phyloP scores from a whole-genome alignment of 1,139 yeast species.

The Magnusiomyces sp. region DNA sequence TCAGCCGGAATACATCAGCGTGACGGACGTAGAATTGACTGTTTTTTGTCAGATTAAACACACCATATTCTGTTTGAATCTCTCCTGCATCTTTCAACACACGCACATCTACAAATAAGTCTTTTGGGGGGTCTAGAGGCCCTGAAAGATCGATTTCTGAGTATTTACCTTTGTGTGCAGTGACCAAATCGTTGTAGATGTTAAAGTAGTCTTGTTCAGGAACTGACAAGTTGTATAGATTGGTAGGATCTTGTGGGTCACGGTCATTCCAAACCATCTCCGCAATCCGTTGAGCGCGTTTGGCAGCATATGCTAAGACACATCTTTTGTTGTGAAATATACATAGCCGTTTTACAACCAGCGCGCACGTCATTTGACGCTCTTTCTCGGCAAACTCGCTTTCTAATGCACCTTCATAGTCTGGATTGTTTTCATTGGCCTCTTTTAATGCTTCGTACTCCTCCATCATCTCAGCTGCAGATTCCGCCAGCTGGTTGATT shows the following conservation, averaged over 20 bases:
- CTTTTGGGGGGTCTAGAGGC: conserved; percentile 79
- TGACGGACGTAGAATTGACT: conserved; percentile 92
- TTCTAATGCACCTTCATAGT: conserved; percentile 14
- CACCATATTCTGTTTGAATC: conserved; percentile 95
- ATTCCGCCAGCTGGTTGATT: conserved; percentile 35
- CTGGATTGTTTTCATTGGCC: conserved; percentile 24
- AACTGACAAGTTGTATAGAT: conserved; percentile 52
- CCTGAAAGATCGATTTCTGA: conserved; percentile 87
- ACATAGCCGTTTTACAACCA: conserved; percentile 72
- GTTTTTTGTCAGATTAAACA: conserved; percentile 87
- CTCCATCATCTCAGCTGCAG: conserved; percentile 41
- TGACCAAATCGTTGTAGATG: conserved; percentile 60
- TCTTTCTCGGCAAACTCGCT: conserved; percentile 24
- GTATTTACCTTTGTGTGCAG: conserved; percentile 70
- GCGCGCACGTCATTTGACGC: conserved; percentile 45
- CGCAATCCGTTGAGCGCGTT: conserved; percentile 60
- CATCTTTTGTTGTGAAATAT: conserved; percentile 87
- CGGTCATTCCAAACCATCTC: conserved; percentile 61
- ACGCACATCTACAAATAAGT: conserved; percentile 86
- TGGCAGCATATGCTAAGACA: conserved; percentile 69
- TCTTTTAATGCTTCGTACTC: conserved; percentile 19
- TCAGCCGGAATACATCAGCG: conserved; percentile 85
- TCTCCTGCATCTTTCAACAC: conserved; percentile 94
- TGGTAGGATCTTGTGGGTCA: conserved; percentile 29
- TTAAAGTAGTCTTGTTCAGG: conserved; percentile 74